A percentile compares a stretch with the other conserved stretches of the same genome.
Conservation (phyloP, 331 rosid genomes). For the Acacia pycnantha region DNA sequence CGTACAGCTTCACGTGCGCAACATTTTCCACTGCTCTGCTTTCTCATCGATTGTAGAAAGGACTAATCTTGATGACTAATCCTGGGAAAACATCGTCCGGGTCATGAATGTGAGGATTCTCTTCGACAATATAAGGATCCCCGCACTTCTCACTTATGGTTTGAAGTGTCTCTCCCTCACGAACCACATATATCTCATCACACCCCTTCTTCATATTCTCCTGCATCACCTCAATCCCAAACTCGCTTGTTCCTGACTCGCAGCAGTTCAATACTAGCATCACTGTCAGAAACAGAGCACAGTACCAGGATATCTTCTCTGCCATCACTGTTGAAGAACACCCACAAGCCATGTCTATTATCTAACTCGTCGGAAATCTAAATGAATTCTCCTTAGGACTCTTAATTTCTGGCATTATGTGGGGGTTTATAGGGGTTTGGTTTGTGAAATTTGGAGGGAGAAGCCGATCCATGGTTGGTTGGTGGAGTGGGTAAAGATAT, state of each 20-base stretch:
- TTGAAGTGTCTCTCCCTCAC: constrained; percentile 82
- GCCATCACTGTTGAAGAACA: constrained; percentile 45
- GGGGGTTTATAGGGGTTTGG: not conserved
- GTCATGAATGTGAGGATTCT: constrained; percentile 86
- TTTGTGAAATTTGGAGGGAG: constrained; percentile 6
- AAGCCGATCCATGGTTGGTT: constrained; percentile 38
- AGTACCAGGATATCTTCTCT: constrained; percentile 59
- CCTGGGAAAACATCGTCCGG: constrained; percentile 88
- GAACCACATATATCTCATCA: constrained; percentile 81
- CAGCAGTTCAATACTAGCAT: constrained; percentile 55
- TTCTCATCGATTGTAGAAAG: constrained; percentile 30
- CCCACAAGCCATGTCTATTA: constrained; percentile 32
- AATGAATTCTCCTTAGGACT: not conserved
- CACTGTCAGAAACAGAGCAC: constrained; percentile 53
- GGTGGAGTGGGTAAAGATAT: constrained; percentile 54
- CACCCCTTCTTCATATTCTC: constrained; percentile 41
- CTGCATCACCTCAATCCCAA: constrained; percentile 15
- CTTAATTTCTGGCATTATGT: not conserved
- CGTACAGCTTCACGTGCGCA: not conserved
- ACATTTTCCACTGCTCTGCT: not conserved
- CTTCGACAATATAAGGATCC: constrained; percentile 76
- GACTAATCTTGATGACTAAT: constrained; percentile 72
- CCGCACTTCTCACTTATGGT: constrained; percentile 76
- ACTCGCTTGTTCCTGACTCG: constrained; percentile 44
- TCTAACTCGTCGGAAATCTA: not conserved